These are phyloP conservation scores for Lodderomyces margitis DNA, from an alignment of 1,139 yeast genomes.

Conservation along the genomic window DNA sequence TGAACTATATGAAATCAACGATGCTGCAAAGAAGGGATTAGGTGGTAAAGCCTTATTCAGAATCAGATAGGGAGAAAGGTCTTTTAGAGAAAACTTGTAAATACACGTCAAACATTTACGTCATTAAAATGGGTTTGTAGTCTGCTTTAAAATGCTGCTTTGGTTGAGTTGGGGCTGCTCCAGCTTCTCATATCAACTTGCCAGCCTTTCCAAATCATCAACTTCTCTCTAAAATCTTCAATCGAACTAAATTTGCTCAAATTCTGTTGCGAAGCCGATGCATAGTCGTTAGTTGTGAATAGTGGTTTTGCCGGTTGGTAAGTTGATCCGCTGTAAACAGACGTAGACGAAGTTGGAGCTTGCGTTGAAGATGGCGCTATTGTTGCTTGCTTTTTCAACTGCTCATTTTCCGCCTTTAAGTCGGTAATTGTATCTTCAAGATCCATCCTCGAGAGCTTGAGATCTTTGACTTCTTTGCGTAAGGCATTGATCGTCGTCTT, in stretches of 20 bases:
- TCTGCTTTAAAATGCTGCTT: slow-evolving; percentile 22
- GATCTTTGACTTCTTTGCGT: slow-evolving; percentile 45
- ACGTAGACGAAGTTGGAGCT: slow-evolving; percentile 3
- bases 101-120: neutral
- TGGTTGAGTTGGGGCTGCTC: slow-evolving; percentile 40
- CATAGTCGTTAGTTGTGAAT: slow-evolving; percentile 35
- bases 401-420: slow-evolving; percentile 23
- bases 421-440: slow-evolving; percentile 35
- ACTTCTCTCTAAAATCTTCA: slow-evolving; percentile 40
- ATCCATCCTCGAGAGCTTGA: slow-evolving; percentile 47
- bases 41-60: slow-evolving; percentile 84
- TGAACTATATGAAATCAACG: slow-evolving; percentile 70
- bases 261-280: slow-evolving; percentile 30
- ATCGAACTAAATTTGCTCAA: slow-evolving; percentile 20
- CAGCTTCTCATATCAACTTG: slow-evolving; percentile 82
- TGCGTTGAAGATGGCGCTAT: neutral
- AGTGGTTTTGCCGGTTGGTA: slow-evolving; percentile 34
- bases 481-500: slow-evolving; percentile 37
- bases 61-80: slow-evolving; percentile 49
- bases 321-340: slow-evolving; percentile 3
- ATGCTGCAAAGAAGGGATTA: slow-evolving; percentile 73
- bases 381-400: slow-evolving; percentile 15
- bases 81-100: slow-evolving; percentile 9
- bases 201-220: slow-evolving; percentile 76
- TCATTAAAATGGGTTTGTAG: neutral